Base-by-base conservation (phyloP, 2,329 filamentous ascomycete species). In the Dothideomycetidae sp. region DNA sequence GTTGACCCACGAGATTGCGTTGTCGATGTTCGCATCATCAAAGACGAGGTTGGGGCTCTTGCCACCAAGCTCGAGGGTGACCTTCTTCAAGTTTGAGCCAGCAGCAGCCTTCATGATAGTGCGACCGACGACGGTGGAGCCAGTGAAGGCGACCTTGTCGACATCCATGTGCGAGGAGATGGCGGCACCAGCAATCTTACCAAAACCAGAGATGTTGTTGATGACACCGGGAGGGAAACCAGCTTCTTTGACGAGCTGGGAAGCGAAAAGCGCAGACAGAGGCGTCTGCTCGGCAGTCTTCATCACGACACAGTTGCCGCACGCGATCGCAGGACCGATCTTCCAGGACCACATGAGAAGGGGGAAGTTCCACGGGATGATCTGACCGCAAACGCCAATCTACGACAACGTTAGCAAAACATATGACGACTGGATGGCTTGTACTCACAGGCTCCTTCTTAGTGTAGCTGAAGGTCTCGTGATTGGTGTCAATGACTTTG, bases 361-460 rank as follows among this genome's bases (percentile, higher is more conserved):
- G 5, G 81, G 81, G 64, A 84, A 88, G 67, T 88, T 88, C 81
- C 81, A 86, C 44, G 82, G 82, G 51, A 90, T 88, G 54, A 88
- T 86, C 60, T 90, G 82, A 53, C 78, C 84, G 58, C 82, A 85
- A 42, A 85, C 79, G 59, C 80, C 80, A 46, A 81, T 66, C 68
- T 71, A 34, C 4, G 10, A 5, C 10, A n/a, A 4, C 37, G 46
- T 16, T 21, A 28, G 7, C 5, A 31, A n/a, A 5, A 5, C 11
- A 37, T n/a, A 0, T 5, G 5, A 14, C 5, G 15, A 5, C 5
- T 2, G 17, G 41, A 34, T 43, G 17, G 4, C 2, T 1, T 15
- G 3, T 3, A 55, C 62, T 53, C 45, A 76, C 65, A 7, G 84
- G 81, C 69, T 93, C 82, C 48, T 75, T 73, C 52, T 72, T 67